phyloP scores from a whole-genome alignment of 257 asterid genomes.

The Echium plantagineum region DNA sequence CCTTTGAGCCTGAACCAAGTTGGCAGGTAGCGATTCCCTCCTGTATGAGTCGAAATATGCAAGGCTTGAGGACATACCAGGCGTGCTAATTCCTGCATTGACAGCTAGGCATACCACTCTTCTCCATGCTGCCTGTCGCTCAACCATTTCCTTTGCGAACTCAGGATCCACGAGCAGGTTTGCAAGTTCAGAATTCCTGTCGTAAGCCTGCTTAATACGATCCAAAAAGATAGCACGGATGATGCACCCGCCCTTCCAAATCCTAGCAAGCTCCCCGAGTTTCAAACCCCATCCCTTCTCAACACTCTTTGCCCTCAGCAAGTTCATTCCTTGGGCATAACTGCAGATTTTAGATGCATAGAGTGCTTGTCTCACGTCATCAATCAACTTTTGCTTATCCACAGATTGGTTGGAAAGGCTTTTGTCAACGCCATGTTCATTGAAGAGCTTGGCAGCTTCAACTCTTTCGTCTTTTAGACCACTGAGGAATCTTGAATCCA shows the following conservation, averaged over 20 bases:
- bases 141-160: conserved; percentile 76
- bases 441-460: conserved; percentile 76
- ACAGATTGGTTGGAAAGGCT: conserved; percentile 45
- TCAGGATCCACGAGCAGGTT: conserved; percentile 89
- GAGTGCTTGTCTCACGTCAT: conserved; percentile 80
- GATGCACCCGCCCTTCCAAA: conserved; percentile 97
- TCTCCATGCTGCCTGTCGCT: conserved; percentile 89
- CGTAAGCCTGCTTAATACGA: conserved; percentile 87
- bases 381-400: conserved; percentile 53
- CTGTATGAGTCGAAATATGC: conserved; percentile 86
- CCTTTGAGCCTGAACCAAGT: conserved; percentile 90
- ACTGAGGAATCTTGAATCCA: conserved; percentile 90
- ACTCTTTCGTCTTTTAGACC: conserved; percentile 86
- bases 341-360: conserved; percentile 88
- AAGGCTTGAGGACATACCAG: conserved; percentile 93
- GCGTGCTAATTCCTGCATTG: conserved; percentile 81
- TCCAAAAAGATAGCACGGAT: conserved; percentile 94
- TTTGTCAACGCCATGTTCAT: conserved; percentile 54
- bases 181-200: conserved; percentile 72
- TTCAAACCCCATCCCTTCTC: conserved; percentile 87
- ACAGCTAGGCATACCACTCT: conserved; percentile 78
- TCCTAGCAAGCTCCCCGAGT: conserved; percentile 88
- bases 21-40: conserved; percentile 82
- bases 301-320: conserved; percentile 79
- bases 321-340: conserved; percentile 93